These are phyloP conservation scores for Hypericum androsaemum DNA, from an alignment of 345 rosid species.

Conservation along the genomic window DNA sequence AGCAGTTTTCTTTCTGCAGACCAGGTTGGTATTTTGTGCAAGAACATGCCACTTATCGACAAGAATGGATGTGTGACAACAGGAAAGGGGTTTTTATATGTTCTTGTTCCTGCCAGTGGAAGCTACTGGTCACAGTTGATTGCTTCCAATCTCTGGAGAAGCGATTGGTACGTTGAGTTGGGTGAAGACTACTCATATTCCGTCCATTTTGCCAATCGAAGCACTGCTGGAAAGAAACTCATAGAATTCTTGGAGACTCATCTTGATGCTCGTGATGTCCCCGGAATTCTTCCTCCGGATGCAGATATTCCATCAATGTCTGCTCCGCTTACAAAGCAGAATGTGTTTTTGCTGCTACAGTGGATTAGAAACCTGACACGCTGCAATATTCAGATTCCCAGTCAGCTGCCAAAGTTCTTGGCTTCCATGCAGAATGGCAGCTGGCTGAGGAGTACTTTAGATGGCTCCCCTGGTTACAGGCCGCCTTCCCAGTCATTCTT, in stretches of 20 bases:
- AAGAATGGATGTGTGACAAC: slow-evolving; percentile 28
- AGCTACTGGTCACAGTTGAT: slow-evolving; percentile 55
- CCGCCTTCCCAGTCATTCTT: slow-evolving; percentile 59
- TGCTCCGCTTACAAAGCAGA: slow-evolving; percentile 38
- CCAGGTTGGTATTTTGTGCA: slow-evolving; percentile 22
- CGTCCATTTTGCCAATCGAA: slow-evolving; percentile 28
- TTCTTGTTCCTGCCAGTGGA: slow-evolving; percentile 57
- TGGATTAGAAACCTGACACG: slow-evolving; percentile 32
- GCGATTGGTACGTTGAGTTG: slow-evolving; percentile 34
- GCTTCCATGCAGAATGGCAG: slow-evolving; percentile 36
- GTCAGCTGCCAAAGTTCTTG: slow-evolving; percentile 35
- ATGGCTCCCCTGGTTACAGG: slow-evolving; percentile 32
- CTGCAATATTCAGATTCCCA: slow-evolving; percentile 17
- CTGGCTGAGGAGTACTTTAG: slow-evolving; percentile 49
- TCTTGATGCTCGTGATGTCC: slow-evolving; percentile 38
- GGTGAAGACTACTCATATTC: slow-evolving; percentile 38
- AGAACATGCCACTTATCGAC: slow-evolving; percentile 46
- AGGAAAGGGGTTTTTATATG: slow-evolving; percentile 12
- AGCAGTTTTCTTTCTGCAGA: slow-evolving; percentile 10
- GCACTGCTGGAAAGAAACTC: slow-evolving; percentile 24
- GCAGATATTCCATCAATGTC: slow-evolving; percentile 39
- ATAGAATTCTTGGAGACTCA: slow-evolving; percentile 26
- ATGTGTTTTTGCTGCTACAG: slow-evolving; percentile 44
- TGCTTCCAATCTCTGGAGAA: slow-evolving; percentile 47
- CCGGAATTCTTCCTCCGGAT: slow-evolving; percentile 45